Conservation (phyloP, 225 moss, liverwort and hornwort species). For the Marchantia paleacea region DNA sequence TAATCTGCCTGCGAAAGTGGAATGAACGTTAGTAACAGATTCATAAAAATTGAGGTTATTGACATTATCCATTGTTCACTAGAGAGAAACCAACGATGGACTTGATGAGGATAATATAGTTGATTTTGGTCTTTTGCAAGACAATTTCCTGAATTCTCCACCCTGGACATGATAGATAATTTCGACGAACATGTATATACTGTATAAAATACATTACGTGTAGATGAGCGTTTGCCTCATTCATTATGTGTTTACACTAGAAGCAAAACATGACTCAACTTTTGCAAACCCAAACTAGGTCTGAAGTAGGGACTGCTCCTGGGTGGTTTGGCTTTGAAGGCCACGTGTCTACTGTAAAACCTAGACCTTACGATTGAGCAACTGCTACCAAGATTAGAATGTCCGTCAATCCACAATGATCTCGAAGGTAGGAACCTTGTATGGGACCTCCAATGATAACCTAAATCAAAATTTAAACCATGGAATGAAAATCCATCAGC, state of each 20-base stretch:
- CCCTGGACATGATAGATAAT: too few relatives aligned
- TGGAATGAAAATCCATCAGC: constrained; percentile 5
- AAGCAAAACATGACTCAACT: constrained; percentile 4
- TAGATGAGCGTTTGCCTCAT: background rate
- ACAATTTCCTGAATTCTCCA: too few relatives aligned
- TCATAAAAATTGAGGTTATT: too few relatives aligned
- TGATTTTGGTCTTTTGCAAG: too few relatives aligned
- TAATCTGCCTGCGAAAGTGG: too few relatives aligned
- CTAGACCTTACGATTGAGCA: constrained; percentile 7
- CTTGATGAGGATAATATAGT: too few relatives aligned
- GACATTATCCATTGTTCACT: too few relatives aligned
- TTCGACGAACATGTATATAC: too few relatives aligned
- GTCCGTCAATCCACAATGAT: constrained; percentile 17
- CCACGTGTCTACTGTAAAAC: background rate
- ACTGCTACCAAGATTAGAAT: constrained; percentile 1
- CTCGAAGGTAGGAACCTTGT: constrained; percentile 9
- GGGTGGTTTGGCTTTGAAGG: background rate
- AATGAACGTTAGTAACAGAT: too few relatives aligned
- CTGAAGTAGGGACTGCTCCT: background rate
- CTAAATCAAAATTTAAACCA: constrained; percentile 13
- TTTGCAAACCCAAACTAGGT: background rate
- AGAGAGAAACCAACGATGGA: too few relatives aligned
- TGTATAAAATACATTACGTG: background rate
- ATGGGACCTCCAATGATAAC: constrained; percentile 19
- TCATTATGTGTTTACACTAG: background rate